Percentiles rank a stretch among this genome's conserved stretches.
These are phyloP conservation scores for Luffa aegyptiaca DNA, from an alignment of 306 rosid species.

Conservation along the genomic window DNA sequence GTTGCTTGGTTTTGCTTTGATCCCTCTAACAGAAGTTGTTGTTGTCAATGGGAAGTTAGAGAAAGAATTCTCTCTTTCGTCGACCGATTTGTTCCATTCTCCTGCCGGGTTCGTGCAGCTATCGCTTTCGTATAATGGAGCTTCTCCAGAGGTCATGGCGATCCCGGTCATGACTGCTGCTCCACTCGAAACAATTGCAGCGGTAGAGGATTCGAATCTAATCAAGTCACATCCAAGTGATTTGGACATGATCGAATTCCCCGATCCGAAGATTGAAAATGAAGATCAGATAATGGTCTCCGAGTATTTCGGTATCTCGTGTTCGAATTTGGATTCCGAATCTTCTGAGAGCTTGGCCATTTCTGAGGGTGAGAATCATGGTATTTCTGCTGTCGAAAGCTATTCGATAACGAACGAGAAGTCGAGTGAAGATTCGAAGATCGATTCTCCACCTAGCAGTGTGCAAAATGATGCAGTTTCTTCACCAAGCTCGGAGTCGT, in stretches of 20 bases:
- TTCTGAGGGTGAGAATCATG: constrained; percentile 36
- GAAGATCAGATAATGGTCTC: constrained; percentile 89
- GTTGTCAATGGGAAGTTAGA: constrained; percentile 54
- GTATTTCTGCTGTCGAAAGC: background rate
- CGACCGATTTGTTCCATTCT: constrained; percentile 85
- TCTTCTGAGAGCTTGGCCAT: constrained; percentile 44
- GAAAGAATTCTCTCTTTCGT: constrained; percentile 88
- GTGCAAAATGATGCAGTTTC: constrained; percentile 47
- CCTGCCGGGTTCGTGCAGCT: constrained; percentile 79
- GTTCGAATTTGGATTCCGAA: constrained; percentile 45
- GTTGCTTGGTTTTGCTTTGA: constrained; percentile 82
- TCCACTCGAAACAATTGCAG: background rate
- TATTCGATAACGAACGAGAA: constrained; percentile 15
- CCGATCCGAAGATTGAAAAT: constrained; percentile 63
- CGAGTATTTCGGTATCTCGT: constrained; percentile 60
- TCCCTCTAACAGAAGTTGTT: constrained; percentile 67
- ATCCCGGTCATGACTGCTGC: constrained; percentile 18
- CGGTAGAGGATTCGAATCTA: constrained; percentile 28
- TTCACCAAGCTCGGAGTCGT: constrained; percentile 36
- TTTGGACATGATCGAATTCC: constrained; percentile 77
- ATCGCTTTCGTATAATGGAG: constrained; percentile 54
- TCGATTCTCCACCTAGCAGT: constrained; percentile 57
- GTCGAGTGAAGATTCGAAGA: constrained; percentile 36
- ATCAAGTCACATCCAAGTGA: constrained; percentile 35
- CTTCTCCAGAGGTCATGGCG: constrained; percentile 60